Base-by-base conservation (phyloP, 1,139 yeast genomes). In the Lodderomyces orthopsilosis region DNA sequence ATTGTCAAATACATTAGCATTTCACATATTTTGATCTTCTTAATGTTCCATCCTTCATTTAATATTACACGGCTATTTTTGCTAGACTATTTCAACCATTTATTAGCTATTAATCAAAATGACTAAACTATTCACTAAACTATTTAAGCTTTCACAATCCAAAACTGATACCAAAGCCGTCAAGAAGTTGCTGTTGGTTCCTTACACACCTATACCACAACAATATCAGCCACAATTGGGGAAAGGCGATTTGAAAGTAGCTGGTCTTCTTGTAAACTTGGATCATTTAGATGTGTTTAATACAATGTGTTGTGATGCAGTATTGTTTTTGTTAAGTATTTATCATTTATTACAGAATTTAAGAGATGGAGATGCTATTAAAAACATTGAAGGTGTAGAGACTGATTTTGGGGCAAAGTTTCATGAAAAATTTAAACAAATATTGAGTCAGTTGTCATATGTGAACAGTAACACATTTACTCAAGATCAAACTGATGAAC, bases 401-500 rank as follows among this genome's bases (percentile, higher is more conserved):
- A 12, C 37, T 6, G 40, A 38, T 2, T 26, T 36, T 17, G 27
- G 37, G 30, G 26, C 40, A 19, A 41, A 44, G 13, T 44, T 44
- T 33, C 44, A 44, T 28, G 40, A 44, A 13, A 37, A 35, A 24
- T 38, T 41, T 9, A 37, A 28, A 15, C 14, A 33, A 5, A 35
- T 26, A 18, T 22, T 38, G 22, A 13, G 21, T 12, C 15, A 40
- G 2, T 41, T 44, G 21, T 32, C 40, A 12, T 44, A 23, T 28
- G 38, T 41, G 4, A 21, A 18, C 14, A 9, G 14, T 6, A 30
- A 30, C 12, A 3, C 34, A 30, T 38, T 41, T 15, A 13, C 23
- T 9, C 9, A 19, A 26, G 9, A 38, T 1, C 40, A 44, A 7
- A 7, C 32, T 5, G 38, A 38, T 4, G 24, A 19, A 1, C 23